Percentiles rank a stretch among this genome's conserved stretches.
phyloP scores from a whole-genome alignment of 2,329 filamentous ascomycete genomes.

The Emydomyces testavorans region DNA sequence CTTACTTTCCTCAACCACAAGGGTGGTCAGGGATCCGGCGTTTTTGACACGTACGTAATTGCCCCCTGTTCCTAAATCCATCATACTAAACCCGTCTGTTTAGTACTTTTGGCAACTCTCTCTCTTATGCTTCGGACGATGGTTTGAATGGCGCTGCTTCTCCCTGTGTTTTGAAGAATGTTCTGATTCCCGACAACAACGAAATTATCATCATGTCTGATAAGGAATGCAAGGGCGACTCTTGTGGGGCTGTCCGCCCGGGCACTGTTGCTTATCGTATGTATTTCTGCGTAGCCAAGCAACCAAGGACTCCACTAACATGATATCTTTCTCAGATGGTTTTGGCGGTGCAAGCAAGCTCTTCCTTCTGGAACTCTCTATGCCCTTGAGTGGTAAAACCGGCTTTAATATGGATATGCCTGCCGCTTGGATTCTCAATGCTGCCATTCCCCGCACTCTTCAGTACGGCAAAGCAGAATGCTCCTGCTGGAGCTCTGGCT shows the following conservation, averaged over 20 bases:
- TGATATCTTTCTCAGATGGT: slow-evolving; percentile 38
- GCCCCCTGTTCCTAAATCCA: neutral
- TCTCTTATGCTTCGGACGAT: slow-evolving; percentile 43
- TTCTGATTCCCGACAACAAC: slow-evolving; percentile 37
- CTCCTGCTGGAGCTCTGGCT: slow-evolving; percentile 60
- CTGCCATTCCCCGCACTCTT: slow-evolving; percentile 55
- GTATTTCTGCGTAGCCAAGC: slow-evolving; percentile 14
- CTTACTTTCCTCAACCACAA: slow-evolving; percentile 49
- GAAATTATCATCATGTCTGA: slow-evolving; percentile 45
- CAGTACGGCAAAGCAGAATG: slow-evolving; percentile 55
- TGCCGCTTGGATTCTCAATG: slow-evolving; percentile 65
- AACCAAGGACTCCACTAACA: neutral
- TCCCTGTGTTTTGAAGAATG: slow-evolving; percentile 42
- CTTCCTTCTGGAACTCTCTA: slow-evolving; percentile 62
- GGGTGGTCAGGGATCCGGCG: slow-evolving; percentile 46
- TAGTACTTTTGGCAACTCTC: slow-evolving; percentile 44
- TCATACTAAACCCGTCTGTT: slow-evolving; percentile 18
- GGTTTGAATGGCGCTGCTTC: slow-evolving; percentile 38
- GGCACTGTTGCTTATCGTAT: slow-evolving; percentile 42
- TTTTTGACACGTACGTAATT: slow-evolving; percentile 39
- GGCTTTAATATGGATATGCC: slow-evolving; percentile 55
- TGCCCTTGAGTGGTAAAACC: slow-evolving; percentile 50
- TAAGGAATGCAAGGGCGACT: slow-evolving; percentile 37
- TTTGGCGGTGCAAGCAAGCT: slow-evolving; percentile 59
- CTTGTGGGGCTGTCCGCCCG: slow-evolving; percentile 40